These are phyloP conservation scores for Penicillium sp. DNA, from an alignment of 2,329 filamentous ascomycete species.

Conservation along the genomic window DNA sequence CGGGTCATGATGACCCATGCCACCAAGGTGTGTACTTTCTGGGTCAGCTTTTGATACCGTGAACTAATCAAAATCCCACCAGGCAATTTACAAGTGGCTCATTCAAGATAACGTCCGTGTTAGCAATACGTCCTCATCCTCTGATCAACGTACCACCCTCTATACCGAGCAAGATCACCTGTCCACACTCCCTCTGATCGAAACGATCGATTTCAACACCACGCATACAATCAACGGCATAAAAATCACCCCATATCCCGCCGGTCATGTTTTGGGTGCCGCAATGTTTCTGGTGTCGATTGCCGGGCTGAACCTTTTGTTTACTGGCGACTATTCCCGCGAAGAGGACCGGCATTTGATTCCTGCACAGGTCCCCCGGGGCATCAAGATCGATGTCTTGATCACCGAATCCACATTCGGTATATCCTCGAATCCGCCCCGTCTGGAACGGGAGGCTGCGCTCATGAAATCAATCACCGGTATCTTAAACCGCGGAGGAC, in stretches of 20 bases:
- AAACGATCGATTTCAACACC: conserved; percentile 97
- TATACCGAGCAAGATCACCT: conserved; percentile 96
- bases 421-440: conserved; percentile 87
- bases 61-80: not conserved
- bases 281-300: conserved; percentile 99
- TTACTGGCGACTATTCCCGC: conserved; percentile 95
- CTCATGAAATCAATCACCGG: conserved; percentile 94
- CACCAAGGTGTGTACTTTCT: conserved; percentile 59
- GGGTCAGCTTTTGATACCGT: no score
- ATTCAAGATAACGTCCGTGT: conserved; percentile 96
- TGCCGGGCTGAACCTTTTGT: conserved; percentile 92
- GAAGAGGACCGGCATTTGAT: conserved; percentile 95
- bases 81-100: conserved; percentile 97
- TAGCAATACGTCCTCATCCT: conserved; percentile 64
- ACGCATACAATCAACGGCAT: conserved; percentile 97
- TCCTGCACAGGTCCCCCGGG: conserved; percentile 83
- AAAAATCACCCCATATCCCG: conserved; percentile 92
- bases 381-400: conserved; percentile 88
- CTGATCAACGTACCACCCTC: conserved; percentile 64
- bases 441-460: conserved; percentile 84
- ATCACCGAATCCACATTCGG: conserved; percentile 98
- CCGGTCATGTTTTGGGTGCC: conserved; percentile 94
- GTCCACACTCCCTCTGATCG: conserved; percentile 88
- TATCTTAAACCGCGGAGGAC: conserved; percentile 85
- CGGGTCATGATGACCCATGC: conserved; percentile 99